Evolutionary conservation across 2,329 filamentous ascomycete genomes (phyloP), one percentile per base, ranked within the genome.

Genomic region (Xylaria polymorpha): DNA sequence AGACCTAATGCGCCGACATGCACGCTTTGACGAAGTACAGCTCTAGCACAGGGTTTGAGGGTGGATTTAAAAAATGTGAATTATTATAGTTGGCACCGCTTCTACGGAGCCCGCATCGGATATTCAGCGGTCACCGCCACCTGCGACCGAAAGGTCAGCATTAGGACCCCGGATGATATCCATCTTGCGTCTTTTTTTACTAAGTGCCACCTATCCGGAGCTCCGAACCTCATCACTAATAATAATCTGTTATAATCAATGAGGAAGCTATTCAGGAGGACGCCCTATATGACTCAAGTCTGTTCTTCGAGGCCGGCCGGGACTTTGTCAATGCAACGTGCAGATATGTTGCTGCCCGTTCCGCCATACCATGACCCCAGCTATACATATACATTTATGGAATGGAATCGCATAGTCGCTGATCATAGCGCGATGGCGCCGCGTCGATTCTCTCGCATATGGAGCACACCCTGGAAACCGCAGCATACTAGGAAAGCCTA

Each of bases 401-500:
- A 58, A 68, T 12, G 58, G 57, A 48, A 43, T 61, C 43, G 56
- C 10, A 48, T 43, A 59, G 14, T 70, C 51, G 53, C 59, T 65
- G 25, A 61, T 81, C 80, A 87, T 79, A 97, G 85, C 69, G 92
- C 89, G 83, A 97, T 97, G 71, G 93, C 92, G 72, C 94, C 94
- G 79, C 92, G 87, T 81, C 92, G 87, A 82, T 89, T 94, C 81
- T 94, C 91, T 81, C 94, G 91, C 76, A 93, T 83, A 81, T 98
- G 94, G 70, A 98, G 87, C 78, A 92, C 88, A 72, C 94, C 95
- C 81, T 98, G 95, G 74, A 94, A 88, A 67, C 91, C 92, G 82
- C 95, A 98, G 83, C 97, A 98, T 60, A 97, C 86, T 66, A 98
- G 88, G 85, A 98, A 98, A 20, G 87, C 90, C 94, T 97, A 25